A percentile compares a stretch with the other conserved stretches of the same genome.
Conservation (phyloP, 1,139 yeast species). For the Magnusiomyces suaveolens region DNA sequence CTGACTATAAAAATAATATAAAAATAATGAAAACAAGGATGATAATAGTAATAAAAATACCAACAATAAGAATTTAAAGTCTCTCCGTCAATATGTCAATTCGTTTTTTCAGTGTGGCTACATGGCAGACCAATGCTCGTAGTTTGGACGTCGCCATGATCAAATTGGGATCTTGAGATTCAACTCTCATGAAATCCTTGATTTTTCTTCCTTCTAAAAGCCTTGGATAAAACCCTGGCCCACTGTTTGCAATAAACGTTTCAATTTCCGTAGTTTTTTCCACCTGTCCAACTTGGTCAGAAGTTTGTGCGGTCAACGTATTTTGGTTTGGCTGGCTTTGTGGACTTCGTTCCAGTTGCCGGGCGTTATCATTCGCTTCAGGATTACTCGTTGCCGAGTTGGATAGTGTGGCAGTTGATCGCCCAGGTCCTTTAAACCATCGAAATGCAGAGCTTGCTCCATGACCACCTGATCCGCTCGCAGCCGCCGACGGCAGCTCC, state of each 20-base stretch:
- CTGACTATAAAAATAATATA: neutral
- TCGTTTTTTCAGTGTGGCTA: slow-evolving; percentile 31
- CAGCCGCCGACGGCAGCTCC: slow-evolving; percentile 7
- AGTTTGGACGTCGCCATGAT: slow-evolving; percentile 38
- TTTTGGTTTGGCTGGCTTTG: neutral
- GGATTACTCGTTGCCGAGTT: neutral
- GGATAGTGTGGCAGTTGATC: neutral
- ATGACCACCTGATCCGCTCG: slow-evolving; percentile 20
- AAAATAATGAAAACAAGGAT: neutral
- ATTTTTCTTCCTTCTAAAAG: slow-evolving; percentile 31
- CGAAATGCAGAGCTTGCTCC: neutral
- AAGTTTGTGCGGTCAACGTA: no score
- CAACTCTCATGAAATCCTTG: slow-evolving; percentile 36
- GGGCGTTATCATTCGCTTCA: neutral
- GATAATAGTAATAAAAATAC: neutral
- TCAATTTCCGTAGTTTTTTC: neutral
- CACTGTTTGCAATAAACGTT: slow-evolving; percentile 1
- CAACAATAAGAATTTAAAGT: neutral
- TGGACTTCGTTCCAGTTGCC: neutral
- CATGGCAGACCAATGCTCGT: slow-evolving; percentile 29
- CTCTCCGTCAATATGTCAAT: slow-evolving; percentile 17
- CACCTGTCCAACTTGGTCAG: neutral
- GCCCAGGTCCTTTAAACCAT: neutral
- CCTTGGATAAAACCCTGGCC: slow-evolving; percentile 23
- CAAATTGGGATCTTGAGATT: slow-evolving; percentile 40